A percentile compares a stretch with the other conserved stretches of the same genome.
Conservation (phyloP, 1,284 basidiomycete species). For the Ustilago tritici region DNA sequence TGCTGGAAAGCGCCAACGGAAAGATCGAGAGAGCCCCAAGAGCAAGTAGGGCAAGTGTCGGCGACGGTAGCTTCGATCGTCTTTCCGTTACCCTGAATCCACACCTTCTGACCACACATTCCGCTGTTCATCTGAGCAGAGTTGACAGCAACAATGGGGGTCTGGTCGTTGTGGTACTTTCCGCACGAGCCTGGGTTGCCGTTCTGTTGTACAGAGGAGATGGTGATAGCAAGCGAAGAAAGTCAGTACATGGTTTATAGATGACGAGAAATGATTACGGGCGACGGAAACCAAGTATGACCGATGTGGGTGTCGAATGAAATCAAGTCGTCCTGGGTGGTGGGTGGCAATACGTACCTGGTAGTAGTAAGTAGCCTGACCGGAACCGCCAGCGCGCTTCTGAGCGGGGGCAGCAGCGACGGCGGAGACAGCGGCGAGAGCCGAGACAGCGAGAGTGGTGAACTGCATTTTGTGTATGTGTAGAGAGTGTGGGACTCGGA, state of each 20-base stretch:
- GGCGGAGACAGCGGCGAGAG: constrained; percentile 37
- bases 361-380: constrained; percentile 57
- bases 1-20: constrained; percentile 55
- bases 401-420: constrained; percentile 40
- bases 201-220: constrained; percentile 1
- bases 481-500: not conserved
- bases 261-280: not conserved
- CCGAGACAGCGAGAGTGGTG: constrained; percentile 44
- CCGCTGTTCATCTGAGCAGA: constrained; percentile 36
- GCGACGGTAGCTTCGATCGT: constrained; percentile 43
- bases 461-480: constrained; percentile 47
- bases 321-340: not conserved
- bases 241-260: constrained; percentile 8
- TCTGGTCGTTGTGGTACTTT: constrained; percentile 46
- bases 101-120: constrained; percentile 42
- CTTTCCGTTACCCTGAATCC: constrained; percentile 48
- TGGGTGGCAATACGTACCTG: constrained; percentile 14
- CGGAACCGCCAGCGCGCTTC: constrained; percentile 35
- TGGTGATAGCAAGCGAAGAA: not conserved
- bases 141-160: constrained; percentile 44
- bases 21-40: constrained; percentile 51
- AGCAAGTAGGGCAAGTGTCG: constrained; percentile 59
- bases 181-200: constrained; percentile 64
- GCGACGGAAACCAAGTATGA: not conserved
- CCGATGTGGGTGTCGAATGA: not conserved